Conservation (phyloP, 1,139 yeast genomes). For the Hansenula anomala region DNA sequence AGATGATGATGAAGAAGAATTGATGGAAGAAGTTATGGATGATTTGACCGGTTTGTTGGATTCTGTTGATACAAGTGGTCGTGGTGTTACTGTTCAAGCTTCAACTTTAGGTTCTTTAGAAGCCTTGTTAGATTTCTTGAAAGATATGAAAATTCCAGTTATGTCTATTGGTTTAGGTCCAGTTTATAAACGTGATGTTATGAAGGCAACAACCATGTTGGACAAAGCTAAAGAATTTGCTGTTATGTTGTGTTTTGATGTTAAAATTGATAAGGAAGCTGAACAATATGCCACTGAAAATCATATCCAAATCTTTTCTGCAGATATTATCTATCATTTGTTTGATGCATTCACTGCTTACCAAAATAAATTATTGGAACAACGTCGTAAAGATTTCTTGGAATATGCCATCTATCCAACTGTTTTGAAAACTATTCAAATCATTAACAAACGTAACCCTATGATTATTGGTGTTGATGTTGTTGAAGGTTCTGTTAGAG, state of each 20-base stretch:
- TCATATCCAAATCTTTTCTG: slow-evolving; percentile 86
- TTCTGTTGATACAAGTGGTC: slow-evolving; percentile 90
- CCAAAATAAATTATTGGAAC: slow-evolving; percentile 81
- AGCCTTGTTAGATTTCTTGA: slow-evolving; percentile 93
- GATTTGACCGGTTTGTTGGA: slow-evolving; percentile 93
- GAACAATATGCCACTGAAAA: slow-evolving; percentile 96
- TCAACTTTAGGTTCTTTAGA: slow-evolving; percentile 97
- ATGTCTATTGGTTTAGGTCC: slow-evolving; percentile 99
- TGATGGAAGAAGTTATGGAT: slow-evolving; percentile 98
- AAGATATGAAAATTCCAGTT: slow-evolving; percentile 98
- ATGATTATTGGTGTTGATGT: slow-evolving; percentile 99
- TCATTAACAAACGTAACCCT: slow-evolving; percentile 97
- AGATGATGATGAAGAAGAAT: slow-evolving; percentile 95
- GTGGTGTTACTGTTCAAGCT: slow-evolving; percentile 98
- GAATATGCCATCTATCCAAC: slow-evolving; percentile 93
- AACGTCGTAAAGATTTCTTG: slow-evolving; percentile 84
- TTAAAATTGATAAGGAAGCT: slow-evolving; percentile 94
- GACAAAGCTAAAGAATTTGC: slow-evolving; percentile 96
- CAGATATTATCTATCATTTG: slow-evolving; percentile 93
- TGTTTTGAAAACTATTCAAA: slow-evolving; percentile 89
- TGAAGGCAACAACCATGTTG: slow-evolving; percentile 95
- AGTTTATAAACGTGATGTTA: slow-evolving; percentile 94
- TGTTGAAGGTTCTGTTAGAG: slow-evolving; percentile 78
- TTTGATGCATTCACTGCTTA: slow-evolving; percentile 93
- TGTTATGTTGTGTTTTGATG: slow-evolving; percentile 97